These are phyloP conservation scores for Saturnispora zaruensis DNA, from an alignment of 805 yeast species.

Conservation along the genomic window DNA sequence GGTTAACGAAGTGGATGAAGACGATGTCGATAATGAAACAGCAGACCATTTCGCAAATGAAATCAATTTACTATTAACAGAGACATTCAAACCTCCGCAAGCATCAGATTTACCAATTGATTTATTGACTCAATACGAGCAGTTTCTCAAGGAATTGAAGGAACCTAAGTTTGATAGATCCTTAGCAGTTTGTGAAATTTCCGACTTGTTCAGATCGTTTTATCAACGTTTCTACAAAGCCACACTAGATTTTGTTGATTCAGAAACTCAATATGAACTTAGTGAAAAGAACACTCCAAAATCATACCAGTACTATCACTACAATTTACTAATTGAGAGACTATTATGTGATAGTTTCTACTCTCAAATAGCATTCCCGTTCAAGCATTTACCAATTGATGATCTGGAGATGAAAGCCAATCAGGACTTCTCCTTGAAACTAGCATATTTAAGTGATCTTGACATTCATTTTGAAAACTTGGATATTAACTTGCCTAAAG, in stretches of 20 bases:
- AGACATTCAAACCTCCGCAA: constrained; percentile 13
- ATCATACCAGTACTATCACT: constrained; percentile 15
- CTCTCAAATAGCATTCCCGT: constrained; percentile 27
- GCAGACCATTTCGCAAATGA: background rate
- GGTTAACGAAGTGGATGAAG: no score
- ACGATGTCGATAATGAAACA: background rate
- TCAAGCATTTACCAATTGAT: constrained; percentile 24
- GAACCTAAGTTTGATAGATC: constrained; percentile 31
- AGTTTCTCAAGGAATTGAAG: constrained; percentile 25
- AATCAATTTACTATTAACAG: constrained; percentile 12
- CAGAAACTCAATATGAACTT: constrained; percentile 19
- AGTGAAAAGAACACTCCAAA: constrained; percentile 8
- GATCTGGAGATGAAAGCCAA: constrained; percentile 24
- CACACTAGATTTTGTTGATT: constrained; percentile 15
- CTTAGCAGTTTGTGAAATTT: constrained; percentile 28
- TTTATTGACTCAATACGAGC: constrained; percentile 20
- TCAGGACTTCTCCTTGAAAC: constrained; percentile 21
- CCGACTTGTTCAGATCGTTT: constrained; percentile 29
- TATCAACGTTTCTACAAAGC: constrained; percentile 23
- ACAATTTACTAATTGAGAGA: constrained; percentile 26
- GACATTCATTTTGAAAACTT: constrained; percentile 20
- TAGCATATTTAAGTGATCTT: constrained; percentile 21
- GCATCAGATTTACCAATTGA: constrained; percentile 24
- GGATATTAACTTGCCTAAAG: constrained; percentile 24
- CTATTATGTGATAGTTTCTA: constrained; percentile 29